Conservation (phyloP, 352 stramenopile genomes). For the Peronospora belbahrii region DNA sequence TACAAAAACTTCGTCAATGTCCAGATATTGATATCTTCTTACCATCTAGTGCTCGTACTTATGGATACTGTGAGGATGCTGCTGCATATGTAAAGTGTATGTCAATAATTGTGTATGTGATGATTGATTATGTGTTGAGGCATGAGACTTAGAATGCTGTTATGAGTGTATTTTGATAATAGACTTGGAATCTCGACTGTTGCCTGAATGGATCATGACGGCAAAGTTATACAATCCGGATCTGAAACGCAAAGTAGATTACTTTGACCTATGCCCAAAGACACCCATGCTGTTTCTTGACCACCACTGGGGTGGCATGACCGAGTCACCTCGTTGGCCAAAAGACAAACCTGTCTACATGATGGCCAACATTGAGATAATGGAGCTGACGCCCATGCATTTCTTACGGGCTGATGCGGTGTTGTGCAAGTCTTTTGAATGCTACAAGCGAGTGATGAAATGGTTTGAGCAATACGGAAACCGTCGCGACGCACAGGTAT, state of each 20-base stretch:
- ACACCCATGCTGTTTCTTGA: constrained; percentile 50
- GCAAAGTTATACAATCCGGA: constrained; percentile 18
- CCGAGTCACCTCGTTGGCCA: constrained; percentile 17
- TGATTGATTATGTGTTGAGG: not conserved
- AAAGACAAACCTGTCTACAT: constrained; percentile 39
- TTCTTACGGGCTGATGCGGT: constrained; percentile 46
- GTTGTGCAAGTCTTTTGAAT: constrained; percentile 58
- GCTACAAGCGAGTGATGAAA: constrained; percentile 33
- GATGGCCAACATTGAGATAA: constrained; percentile 48
- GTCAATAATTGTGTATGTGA: not conserved
- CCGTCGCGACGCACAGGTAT: constrained; percentile 26
- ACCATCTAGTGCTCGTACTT: constrained; percentile 17
- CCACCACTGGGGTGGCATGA: constrained; percentile 37
- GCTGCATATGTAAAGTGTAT: constrained; percentile 46
- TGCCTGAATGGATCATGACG: constrained; percentile 32
- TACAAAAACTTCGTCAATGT: constrained; percentile 36
- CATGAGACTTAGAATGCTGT: not conserved
- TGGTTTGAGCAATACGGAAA: constrained; percentile 49
- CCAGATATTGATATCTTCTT: constrained; percentile 43
- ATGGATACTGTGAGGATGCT: constrained; percentile 48
- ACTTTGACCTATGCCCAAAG: constrained; percentile 49
- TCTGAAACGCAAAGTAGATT: constrained; percentile 24
- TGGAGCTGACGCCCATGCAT: constrained; percentile 39
- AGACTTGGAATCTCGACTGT: constrained; percentile 30
- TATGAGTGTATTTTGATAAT: not conserved